Conservation (phyloP, 1,139 yeast species). For the Candida sanyaensis region DNA sequence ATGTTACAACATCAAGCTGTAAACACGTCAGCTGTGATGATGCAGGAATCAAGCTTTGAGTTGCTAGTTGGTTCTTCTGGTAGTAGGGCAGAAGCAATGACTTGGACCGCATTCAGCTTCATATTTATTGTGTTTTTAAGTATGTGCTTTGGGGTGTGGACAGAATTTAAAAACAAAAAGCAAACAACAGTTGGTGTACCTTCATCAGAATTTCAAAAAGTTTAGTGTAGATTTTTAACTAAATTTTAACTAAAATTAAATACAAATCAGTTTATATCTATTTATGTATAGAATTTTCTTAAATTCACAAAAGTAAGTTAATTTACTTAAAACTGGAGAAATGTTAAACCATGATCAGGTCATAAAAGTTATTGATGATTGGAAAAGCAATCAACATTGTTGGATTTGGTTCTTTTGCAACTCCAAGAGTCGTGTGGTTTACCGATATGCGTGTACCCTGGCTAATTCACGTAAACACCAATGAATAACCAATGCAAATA, state of each 20-base stretch:
- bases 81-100: conserved; percentile 55
- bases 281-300: no score
- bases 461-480: background rate
- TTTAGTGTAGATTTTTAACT: background rate
- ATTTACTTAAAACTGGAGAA: no score
- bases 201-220: conserved; percentile 5
- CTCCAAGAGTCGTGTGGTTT: background rate
- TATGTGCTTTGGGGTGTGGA: conserved; percentile 14
- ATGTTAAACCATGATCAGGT: no score
- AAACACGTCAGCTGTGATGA: conserved; percentile 42
- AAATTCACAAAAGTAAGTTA: no score
- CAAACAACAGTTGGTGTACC: background rate
- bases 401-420: background rate
- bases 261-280: background rate
- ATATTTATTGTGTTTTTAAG: conserved; percentile 26
- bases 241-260: background rate
- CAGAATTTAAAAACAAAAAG: conserved; percentile 5
- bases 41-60: conserved; percentile 54
- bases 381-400: background rate
- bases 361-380: no score
- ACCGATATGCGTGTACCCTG: background rate
- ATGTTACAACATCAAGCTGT: conserved; percentile 69
- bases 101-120: conserved; percentile 64
- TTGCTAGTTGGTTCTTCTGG: conserved; percentile 51
- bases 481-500: background rate